These are phyloP conservation scores for Xerocomellus intermedius DNA, from an alignment of 768 basidiomycete genomes.

Conservation along the genomic window DNA sequence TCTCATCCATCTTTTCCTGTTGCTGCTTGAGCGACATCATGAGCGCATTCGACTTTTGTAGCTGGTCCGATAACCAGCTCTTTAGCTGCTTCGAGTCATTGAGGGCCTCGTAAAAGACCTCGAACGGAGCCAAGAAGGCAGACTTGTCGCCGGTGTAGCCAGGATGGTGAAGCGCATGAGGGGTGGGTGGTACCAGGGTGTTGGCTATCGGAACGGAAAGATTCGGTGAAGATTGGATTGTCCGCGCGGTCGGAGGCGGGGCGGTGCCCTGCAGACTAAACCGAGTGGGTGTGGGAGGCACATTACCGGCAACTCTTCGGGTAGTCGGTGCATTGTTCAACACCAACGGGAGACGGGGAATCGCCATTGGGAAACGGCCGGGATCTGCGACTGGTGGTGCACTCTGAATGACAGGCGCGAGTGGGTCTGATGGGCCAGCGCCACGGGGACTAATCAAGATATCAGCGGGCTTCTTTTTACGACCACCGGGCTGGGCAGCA, in stretches of 20 bases:
- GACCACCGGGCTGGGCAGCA: slow-evolving; percentile 57
- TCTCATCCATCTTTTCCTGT: slow-evolving; percentile 60
- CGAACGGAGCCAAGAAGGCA: slow-evolving; percentile 81
- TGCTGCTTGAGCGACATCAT: slow-evolving; percentile 53
- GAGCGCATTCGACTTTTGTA: slow-evolving; percentile 59
- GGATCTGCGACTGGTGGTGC: slow-evolving; percentile 60
- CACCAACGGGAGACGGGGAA: slow-evolving; percentile 62
- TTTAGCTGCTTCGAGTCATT: slow-evolving; percentile 79
- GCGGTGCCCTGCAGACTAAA: slow-evolving; percentile 44
- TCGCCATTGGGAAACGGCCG: slow-evolving; percentile 56
- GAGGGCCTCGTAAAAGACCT: slow-evolving; percentile 81
- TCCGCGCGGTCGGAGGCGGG: slow-evolving; percentile 28
- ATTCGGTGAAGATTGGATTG: slow-evolving; percentile 50
- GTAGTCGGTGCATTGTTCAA: slow-evolving; percentile 44
- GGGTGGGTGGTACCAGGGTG: slow-evolving; percentile 65
- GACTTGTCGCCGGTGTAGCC: slow-evolving; percentile 63
- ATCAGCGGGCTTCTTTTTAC: slow-evolving; percentile 74
- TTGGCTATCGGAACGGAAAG: slow-evolving; percentile 68
- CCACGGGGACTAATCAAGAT: slow-evolving; percentile 75
- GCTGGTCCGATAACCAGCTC: slow-evolving; percentile 70
- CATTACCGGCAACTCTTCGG: slow-evolving; percentile 53
- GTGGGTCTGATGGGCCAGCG: slow-evolving; percentile 46
- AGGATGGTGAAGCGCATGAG: slow-evolving; percentile 60
- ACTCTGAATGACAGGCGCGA: slow-evolving; percentile 71
- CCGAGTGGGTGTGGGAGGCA: slow-evolving; percentile 72